These are phyloP conservation scores for Cladosporium sp. DNA, from an alignment of 2,329 filamentous ascomycete genomes.

Conservation along the genomic window DNA sequence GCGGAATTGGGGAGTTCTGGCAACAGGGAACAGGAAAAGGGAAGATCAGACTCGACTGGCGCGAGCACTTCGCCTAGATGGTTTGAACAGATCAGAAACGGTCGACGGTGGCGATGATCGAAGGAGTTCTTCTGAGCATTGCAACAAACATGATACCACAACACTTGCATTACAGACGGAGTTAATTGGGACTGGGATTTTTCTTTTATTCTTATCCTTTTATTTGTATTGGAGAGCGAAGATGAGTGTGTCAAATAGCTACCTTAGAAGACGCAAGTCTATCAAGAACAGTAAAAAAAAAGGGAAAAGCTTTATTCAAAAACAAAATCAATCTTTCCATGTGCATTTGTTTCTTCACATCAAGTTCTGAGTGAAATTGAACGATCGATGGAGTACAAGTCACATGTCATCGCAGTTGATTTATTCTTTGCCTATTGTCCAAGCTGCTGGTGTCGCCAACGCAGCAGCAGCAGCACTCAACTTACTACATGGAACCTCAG, in stretches of 20 bases:
- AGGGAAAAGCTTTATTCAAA: too few relatives aligned
- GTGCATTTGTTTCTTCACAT: too few relatives aligned
- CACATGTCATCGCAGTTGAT: too few relatives aligned
- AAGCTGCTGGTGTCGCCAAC: too few relatives aligned
- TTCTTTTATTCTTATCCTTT: neutral
- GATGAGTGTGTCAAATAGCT: neutral
- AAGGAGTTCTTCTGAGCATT: neutral
- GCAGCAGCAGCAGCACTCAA: too few relatives aligned
- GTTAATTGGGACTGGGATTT: neutral
- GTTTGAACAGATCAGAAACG: neutral
- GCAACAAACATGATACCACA: conserved; percentile 3
- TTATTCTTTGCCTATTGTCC: too few relatives aligned
- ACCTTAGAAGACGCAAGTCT: too few relatives aligned
- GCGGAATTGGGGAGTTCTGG: neutral
- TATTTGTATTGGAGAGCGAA: neutral
- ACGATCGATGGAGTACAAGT: too few relatives aligned
- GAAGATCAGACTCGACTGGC: neutral
- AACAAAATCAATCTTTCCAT: too few relatives aligned
- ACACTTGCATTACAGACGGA: conserved; percentile 5
- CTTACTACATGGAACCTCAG: too few relatives aligned
- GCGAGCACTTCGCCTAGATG: neutral
- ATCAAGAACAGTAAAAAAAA: too few relatives aligned
- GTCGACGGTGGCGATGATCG: neutral
- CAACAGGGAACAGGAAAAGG: neutral
- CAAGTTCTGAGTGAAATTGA: too few relatives aligned